Base-by-base conservation (phyloP, 345 rosid species). In the Pistacia atlantica region DNA sequence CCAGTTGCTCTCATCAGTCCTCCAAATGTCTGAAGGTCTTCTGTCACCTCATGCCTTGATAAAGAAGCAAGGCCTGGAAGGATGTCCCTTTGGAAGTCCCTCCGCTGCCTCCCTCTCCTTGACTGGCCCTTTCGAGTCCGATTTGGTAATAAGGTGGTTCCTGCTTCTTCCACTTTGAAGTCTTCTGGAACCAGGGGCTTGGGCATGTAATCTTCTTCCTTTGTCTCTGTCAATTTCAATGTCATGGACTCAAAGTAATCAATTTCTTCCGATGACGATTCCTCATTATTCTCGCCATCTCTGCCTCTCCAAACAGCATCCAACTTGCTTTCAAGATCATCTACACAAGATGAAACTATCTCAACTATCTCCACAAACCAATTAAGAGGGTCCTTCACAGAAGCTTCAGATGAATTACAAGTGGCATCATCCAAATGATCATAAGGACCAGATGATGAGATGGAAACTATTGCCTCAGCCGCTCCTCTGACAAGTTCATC, bases 11-110 rank as follows among this genome's bases (percentile, higher is more conserved):
- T 87, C 97, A 92, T 90, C 70, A 92, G 77, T 81, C 98, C 97
- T 62, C 90, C 96, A 79, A 95, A 93, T 66, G 89, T 87, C 81
- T 95, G 99, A 83, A 95, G 85, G 85, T 95, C 99, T 84, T 92
- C 97, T 0, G 92, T 90, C 56, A 95, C 97, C 87, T 95, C 98
- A 1, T 89, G 95, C 85, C 95, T 90, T 3, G 99, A 92, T 37
- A 93, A 84, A 71, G 98, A 92, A 72, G 85, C 78, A 68, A 95
- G 95, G 55, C 99, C 97, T 1, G 98, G 98, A 80, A 95, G 98
- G 78, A 92, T 90, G 85, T 95, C 99, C 90, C 97, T 95, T 81
- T 92, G 98, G 88, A 95, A 95, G 82, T 95, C 99, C 87, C 97
- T 89, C 69, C 89, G 89, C 78, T 92, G 97, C 87, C 99, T 91